Conservation (phyloP, 352 stramenopile species). For the Halophytophthora batemanensis region DNA sequence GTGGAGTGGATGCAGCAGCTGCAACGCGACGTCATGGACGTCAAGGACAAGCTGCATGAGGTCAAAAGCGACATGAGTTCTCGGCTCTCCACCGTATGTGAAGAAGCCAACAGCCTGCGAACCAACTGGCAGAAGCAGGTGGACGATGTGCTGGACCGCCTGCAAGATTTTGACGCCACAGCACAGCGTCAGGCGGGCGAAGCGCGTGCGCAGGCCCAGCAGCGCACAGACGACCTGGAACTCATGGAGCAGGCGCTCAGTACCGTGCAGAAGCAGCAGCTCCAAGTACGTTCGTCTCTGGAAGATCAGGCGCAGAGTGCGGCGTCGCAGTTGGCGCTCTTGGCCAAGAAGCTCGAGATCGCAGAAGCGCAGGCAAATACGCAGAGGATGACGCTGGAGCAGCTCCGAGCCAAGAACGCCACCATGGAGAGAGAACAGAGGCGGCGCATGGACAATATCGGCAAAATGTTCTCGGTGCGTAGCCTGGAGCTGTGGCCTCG, state of each 20-base stretch:
- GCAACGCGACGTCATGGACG: slow-evolving; percentile 75
- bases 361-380: slow-evolving; percentile 41
- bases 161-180: slow-evolving; percentile 50
- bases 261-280: slow-evolving; percentile 66
- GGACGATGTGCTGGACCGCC: slow-evolving; percentile 54
- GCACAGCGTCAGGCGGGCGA: slow-evolving; percentile 44
- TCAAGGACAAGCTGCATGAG: slow-evolving; percentile 73
- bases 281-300: slow-evolving; percentile 42
- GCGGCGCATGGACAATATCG: slow-evolving; percentile 71
- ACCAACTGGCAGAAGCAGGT: slow-evolving; percentile 71
- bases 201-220: slow-evolving; percentile 39
- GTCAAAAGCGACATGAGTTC: slow-evolving; percentile 52
- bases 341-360: slow-evolving; percentile 58
- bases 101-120: slow-evolving; percentile 65
- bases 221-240: slow-evolving; percentile 65
- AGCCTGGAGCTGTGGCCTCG: not conserved
- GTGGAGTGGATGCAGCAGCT: slow-evolving; percentile 87
- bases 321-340: slow-evolving; percentile 31
- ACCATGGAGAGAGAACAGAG: slow-evolving; percentile 69
- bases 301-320: slow-evolving; percentile 52
- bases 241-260: slow-evolving; percentile 72
- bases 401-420: slow-evolving; percentile 45
- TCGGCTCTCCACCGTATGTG: slow-evolving; percentile 52
- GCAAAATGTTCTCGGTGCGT: slow-evolving; percentile 71
- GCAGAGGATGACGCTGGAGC: slow-evolving; percentile 37